Base-by-base conservation (phyloP, 768 basidiomycete species). In the Xerocomellus dryophilus region DNA sequence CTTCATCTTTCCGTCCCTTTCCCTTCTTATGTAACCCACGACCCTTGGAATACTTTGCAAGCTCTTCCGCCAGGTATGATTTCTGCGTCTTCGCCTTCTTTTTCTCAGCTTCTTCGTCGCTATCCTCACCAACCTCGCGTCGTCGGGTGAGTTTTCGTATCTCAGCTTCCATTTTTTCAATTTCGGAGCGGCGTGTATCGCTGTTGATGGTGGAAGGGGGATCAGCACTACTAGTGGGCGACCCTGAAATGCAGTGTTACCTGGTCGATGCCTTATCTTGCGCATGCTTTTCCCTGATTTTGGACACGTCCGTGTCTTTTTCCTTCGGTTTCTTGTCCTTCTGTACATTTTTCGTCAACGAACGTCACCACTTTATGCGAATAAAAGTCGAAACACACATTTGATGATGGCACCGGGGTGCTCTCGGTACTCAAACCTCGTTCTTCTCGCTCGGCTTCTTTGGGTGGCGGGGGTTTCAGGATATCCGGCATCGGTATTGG, bases 151-250 rank as follows among this genome's bases (percentile, higher is more conserved):
- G 81, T 57, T 82, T 86, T 23, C 90, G 86, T 51, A 98, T 88
- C 42, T 93, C 89, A 7, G 83, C 84, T 69, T 98, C 92, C 85
- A 98, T 90, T 62, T 81, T 86, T 61, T 85, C 86, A 47, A 97
- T 90, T 67, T 93, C 85, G 7, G 82, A 76, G 64, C 86, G 81
- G 20, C 89, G 87, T 11, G 80, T 71, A 32, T 78, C 77, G 48
- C 88, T 93, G 53, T 5, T 43, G 34, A 27, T 5, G 20, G 45
- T 45, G 54, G 39, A 6, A 15, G 15, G 31, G 21, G 35, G 32
- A 31, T 54, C 23, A 64, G 46, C 21, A 18, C 25, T 14, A 10
- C 31, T 23, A 15, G 2, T 27, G 0, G 5, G 35, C 5, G 18
- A 29, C 35, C 18, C 21, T 10, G 25, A 61, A 45, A 48, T 23